Conservation (phyloP, 257 asterid species). For the Solanum virginianum region DNA sequence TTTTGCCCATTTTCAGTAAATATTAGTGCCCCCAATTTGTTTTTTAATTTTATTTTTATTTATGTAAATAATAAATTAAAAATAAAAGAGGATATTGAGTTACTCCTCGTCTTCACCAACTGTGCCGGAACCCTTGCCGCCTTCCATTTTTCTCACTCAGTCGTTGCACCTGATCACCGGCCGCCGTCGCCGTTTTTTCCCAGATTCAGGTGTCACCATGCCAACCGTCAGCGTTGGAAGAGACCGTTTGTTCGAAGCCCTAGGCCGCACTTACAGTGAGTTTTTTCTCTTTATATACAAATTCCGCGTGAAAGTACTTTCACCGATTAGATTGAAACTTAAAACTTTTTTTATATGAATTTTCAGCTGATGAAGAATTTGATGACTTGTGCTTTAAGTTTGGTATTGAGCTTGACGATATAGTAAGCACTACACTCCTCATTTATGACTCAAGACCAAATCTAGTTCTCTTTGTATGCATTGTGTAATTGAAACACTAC, state of each 20-base stretch:
- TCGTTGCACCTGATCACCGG: background rate
- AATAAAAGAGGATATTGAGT: background rate
- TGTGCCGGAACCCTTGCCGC: background rate
- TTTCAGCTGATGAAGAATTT: conserved; percentile 62
- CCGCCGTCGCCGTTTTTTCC: conserved; percentile 12
- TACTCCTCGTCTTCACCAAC: background rate
- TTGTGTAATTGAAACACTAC: background rate
- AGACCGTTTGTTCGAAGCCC: conserved; percentile 66
- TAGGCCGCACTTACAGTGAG: conserved; percentile 64
- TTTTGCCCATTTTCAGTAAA: background rate
- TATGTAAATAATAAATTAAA: no score
- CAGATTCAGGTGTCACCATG: conserved; percentile 19
- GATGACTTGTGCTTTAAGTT: conserved; percentile 89
- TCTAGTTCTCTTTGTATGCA: background rate
- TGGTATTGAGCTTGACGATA: conserved; percentile 69
- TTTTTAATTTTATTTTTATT: background rate
- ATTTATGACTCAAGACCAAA: background rate
- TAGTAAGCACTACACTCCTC: background rate
- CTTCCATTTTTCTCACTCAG: background rate
- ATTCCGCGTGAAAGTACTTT: background rate
- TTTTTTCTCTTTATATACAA: background rate
- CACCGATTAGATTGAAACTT: background rate
- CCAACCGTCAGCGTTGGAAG: conserved; percentile 91
- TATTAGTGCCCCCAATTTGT: background rate
- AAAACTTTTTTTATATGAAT: background rate